Base-by-base conservation (phyloP, 352 stramenopile species). In the Thraustotheca clavata region DNA sequence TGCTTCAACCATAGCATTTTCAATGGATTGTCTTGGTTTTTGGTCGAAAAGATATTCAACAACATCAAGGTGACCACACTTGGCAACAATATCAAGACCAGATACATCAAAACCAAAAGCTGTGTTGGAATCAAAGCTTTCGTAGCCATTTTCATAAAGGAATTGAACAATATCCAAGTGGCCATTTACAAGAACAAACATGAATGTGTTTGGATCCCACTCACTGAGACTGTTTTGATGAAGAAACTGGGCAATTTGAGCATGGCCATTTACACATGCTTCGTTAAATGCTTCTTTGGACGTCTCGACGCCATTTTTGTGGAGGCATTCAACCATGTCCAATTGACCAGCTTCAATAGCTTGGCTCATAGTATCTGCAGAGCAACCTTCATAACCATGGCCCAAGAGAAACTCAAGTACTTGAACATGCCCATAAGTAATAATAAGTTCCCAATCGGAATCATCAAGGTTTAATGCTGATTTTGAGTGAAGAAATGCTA, bases 11-110 rank as follows among this genome's bases (percentile, higher is more conserved):
- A 50, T 33, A 6, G 43, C 43, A 22, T 20, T 43, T 43, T 20
- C 38, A 18, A 20, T 18, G 20, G 16, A 43, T 18, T 50, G 7
- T 14, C 6, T 22, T 6, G 6, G 22, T 22, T 50, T 22, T 6
- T 14, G 43, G 14, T 29, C 22, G 43, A 33, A 6, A 29, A 50
- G 7, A 29, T 50, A 50, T 14, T 50, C 22, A 0, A 65, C 57
- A 29, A 65, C 27, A 31, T 65, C 38, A 18, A 65, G 24, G 38
- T 65, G 57, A 31, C 57, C 57, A 26, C 43, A 50, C 57, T 65
- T 65, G 36, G 57, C 57, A n/a, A 46, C 57, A 7, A 65, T 35
- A 22, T 65, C 57, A 8, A 65, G 3, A 29, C 6, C 22, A 22
- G 43, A 14, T 12, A 50, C 43, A 14, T 50, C 6, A 29, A 50